Evolutionary conservation across 768 basidiomycete genomes (phyloP), one percentile per base, ranked within the genome.

Genomic region (Filobasidium floriforme): DNA sequence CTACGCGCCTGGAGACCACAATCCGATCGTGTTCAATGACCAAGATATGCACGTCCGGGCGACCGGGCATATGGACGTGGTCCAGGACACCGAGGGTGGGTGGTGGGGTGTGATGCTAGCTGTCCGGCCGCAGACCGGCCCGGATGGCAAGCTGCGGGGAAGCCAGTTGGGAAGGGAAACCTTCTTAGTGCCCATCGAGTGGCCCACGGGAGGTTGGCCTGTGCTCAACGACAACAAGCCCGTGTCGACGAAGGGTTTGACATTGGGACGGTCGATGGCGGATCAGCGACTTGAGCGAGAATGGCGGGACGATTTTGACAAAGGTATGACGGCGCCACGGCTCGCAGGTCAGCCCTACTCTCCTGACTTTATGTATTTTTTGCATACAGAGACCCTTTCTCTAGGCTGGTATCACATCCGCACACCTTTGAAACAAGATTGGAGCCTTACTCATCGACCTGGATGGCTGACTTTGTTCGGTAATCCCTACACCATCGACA

Each of bases 11-110:
- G 57, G 46, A 40, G 65, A 67, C 19, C 19, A 68, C 57, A 73
- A 73, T 51, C 72, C 72, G 19, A 37, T 73, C 19, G 40, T 71
- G 7, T 68, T 29, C 67, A 73, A 73, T 41, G 66, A 37, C 46
- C 24, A 67, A 64, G 61, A 79, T 75, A 41, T 75, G 73, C 22
- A 70, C 75, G 76, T 81, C 54, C 77, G 78, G 68, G 79, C 79
- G 5, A 79, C 80, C 7, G 81, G 81, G 3, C 81, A 81, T 67
- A 76, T 79, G 32, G 80, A 81, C 67, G 49, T 81, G 7, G 75
- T 81, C 57, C 73, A 79, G 61, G 79, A 79, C 59, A 66, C 49
- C 0, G 65, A 68, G 7, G 80, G 79, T 0, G 71, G 75, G 40
- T 80, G 79, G 79, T 77, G 72, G 66, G 66, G 67, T 11, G 70